Percentiles rank a stretch among this genome's conserved stretches.
phyloP scores from a whole-genome alignment of 129 eudicot species.

The Flaveria sonorensis region DNA sequence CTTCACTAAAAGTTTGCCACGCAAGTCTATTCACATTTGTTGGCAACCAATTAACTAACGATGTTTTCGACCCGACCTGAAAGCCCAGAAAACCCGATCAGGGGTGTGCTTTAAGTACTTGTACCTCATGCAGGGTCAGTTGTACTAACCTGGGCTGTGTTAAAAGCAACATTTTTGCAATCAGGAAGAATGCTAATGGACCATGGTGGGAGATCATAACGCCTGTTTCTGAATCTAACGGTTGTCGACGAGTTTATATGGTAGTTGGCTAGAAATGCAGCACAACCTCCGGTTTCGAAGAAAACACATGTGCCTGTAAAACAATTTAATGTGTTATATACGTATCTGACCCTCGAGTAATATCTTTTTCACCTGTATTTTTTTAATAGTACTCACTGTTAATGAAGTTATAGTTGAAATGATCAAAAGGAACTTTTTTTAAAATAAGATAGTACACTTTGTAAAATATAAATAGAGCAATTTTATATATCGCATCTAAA shows the following conservation, averaged over 20 bases:
- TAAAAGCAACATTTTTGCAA: constrained; percentile 64
- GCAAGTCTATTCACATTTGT: constrained; percentile 47
- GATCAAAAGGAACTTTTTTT: no score
- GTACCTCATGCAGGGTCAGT: constrained; percentile 2
- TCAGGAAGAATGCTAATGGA: constrained; percentile 94
- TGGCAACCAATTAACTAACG: constrained; percentile 52
- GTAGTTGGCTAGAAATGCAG: constrained; percentile 81
- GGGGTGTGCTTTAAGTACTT: constrained; percentile 1
- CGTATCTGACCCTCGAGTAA: no score
- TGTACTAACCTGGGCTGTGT: constrained; percentile 65
- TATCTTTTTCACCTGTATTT: no score
- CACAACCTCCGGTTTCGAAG: constrained; percentile 66
- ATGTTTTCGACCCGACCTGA: constrained; percentile 54
- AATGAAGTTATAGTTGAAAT: no score
- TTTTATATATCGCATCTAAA: no score
- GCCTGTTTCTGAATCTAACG: constrained; percentile 56
- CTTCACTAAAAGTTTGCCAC: constrained; percentile 79
- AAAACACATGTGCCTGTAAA: constrained; percentile 69
- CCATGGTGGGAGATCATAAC: constrained; percentile 81
- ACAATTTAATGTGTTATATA: neutral
- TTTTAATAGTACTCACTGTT: no score
- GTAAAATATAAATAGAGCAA: no score
- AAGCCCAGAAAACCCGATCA: constrained; percentile 10
- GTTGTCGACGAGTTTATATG: constrained; percentile 53
- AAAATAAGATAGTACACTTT: no score